Base-by-base conservation (phyloP, 2,329 filamentous ascomycete genomes). In the Epichloe sylvatica region DNA sequence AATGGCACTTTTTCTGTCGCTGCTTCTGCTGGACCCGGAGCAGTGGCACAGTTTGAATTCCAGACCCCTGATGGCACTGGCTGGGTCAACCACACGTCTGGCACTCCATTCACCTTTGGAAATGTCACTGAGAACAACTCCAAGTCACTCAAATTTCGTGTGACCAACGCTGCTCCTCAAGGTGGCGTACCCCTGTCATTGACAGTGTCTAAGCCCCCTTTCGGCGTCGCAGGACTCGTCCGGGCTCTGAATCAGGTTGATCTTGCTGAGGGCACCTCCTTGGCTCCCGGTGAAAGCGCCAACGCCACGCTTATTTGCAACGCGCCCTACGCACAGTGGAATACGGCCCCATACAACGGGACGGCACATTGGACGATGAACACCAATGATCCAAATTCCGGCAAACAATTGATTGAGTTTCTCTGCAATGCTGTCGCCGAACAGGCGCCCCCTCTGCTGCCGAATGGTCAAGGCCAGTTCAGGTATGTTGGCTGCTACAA, bases 191-290 rank as follows among this genome's bases (percentile, higher is more conserved):
- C 63, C 1, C 66, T 80, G 1, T 75, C 72, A 0, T 62, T 80
- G 13, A 80, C 77, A 0, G 75, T 81, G 2, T 81, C 77, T 0
- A 81, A 81, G 57, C 76, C 77, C 4, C 78, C 78, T 0, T 79
- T 76, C 48, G 76, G 75, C 13, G 66, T 76, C 3, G 55, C 63
- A n/a, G 73, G 75, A 3, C 70, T 80, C 21, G 69, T 81, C 38
- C 67, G 70, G 19, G 73, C 76, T 0, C 68, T 66, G 12, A 81
- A 80, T 57, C 68, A 73, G 17, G 67, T 78, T 8, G 77, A 80
- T 45, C 69, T 81, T 1, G 76, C 72, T 0, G 78, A 81, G 56
- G 78, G 78, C 3, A 76, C 72, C 0, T 62, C 66, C 1, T 62
- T 81, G 1, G 60, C 62, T 0, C 69, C 75, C 0, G 74, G 74